Base-by-base conservation (phyloP, 495 filamentous ascomycete genomes). In the Lasiosphaeria hispida region DNA sequence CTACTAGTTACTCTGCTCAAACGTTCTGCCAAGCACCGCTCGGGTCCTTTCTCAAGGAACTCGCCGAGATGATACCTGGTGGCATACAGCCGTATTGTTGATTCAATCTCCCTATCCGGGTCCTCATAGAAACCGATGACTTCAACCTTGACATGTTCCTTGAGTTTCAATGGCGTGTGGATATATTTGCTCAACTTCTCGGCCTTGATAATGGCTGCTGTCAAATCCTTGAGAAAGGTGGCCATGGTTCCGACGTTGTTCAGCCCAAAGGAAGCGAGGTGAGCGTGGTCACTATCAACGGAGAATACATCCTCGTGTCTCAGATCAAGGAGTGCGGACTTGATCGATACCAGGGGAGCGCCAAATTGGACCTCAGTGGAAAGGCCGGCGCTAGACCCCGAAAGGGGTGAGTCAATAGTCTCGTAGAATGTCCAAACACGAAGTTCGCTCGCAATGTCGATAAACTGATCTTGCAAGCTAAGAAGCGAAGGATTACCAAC, bases 371-470 rank as follows among this genome's bases (percentile, higher is more conserved):
- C 71, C 37, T 76, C 72, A 11, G 44, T 60, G 14, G 47, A 18
- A 35, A 63, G 19, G 11, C 45, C 48, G 3, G 55, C 60, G 0
- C 68, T 68, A 5, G 73, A 54, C 15, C 83, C 75, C 4, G 77
- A 77, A 38, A 88, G 69, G 7, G 75, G 72, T 0, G 85, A 85
- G 60, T 89, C 86, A 3, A 79, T 65, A 0, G 82, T 87, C 63
- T 88, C 85, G 36, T 85, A 80, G 33, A 87, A 85, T 4, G 83
- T 83, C 81, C 84, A 87, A n/a, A 89, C 71, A 47, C 82, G 83
- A 43, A 87, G 74, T 50, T 87, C 85, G 38, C 80, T 79, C 2
- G 83, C 80, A 13, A 86, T 76, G 7, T 79, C 73, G 55, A 79
- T 78, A 63, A 88, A 89, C 19, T 77, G 69, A 10, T 81, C 77